phyloP scores from a whole-genome alignment of 2,329 filamentous ascomycete species.

The Monosporascus sp. region DNA sequence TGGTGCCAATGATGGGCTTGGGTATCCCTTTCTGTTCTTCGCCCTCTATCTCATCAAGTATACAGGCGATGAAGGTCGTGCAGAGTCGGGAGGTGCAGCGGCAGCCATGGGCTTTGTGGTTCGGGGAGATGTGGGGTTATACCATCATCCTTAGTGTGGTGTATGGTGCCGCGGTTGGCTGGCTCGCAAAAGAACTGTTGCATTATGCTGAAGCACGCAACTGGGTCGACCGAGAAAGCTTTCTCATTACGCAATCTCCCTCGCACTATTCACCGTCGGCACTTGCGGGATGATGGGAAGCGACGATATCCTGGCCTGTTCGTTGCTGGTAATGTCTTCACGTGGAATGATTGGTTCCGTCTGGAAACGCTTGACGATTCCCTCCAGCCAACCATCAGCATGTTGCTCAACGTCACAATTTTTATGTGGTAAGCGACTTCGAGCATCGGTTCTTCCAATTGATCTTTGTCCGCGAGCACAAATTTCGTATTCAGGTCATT shows the following conservation, averaged over 20 bases:
- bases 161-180: conserved; percentile 74
- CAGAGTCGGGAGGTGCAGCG: conserved; percentile 51
- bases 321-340: conserved; percentile 85
- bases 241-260: conserved; percentile 80
- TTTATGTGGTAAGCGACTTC: conserved; percentile 63
- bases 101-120: conserved; percentile 73
- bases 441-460: no score
- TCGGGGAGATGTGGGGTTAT: conserved; percentile 80
- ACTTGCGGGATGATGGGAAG: conserved; percentile 83
- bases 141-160: conserved; percentile 71
- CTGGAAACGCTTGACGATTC: conserved; percentile 84
- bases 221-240: conserved; percentile 82
- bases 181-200: conserved; percentile 73
- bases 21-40: conserved; percentile 84
- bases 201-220: conserved; percentile 78
- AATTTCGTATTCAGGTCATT: no score
- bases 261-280: conserved; percentile 81
- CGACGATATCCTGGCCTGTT: conserved; percentile 87
- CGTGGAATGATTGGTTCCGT: conserved; percentile 92
- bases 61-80: conserved; percentile 50
- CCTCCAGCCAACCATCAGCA: conserved; percentile 89
- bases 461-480: no score
- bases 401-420: conserved; percentile 82
- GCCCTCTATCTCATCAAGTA: conserved; percentile 81
- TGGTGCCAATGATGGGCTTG: conserved; percentile 82